A percentile compares a stretch with the other conserved stretches of the same genome.
Evolutionary conservation across 176 grass and related monocot species (phyloP).

Genomic region (Dactylis glomerata): DNA sequence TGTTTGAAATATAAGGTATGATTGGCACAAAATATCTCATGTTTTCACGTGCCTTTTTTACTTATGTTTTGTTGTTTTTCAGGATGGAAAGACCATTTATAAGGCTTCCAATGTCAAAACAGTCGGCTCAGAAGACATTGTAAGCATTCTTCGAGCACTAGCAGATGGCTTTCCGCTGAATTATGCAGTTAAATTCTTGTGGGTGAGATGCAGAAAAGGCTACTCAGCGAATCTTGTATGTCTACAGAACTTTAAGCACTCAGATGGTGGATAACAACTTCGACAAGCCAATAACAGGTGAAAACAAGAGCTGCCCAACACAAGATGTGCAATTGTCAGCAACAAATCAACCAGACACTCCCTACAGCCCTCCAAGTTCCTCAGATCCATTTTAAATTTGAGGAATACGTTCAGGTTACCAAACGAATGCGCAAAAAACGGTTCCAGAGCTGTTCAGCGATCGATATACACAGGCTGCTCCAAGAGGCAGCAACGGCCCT

Average conservation of each 20-base stretch:
- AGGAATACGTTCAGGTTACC: not conserved
- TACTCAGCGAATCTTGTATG: too few relatives aligned
- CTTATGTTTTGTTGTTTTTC: too few relatives aligned
- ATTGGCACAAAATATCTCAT: too few relatives aligned
- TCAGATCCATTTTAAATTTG: not conserved
- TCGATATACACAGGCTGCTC: slow-evolving; percentile 41
- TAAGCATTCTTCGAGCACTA: too few relatives aligned
- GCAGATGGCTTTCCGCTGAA: too few relatives aligned
- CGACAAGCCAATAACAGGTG: not conserved
- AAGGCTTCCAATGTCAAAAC: too few relatives aligned
- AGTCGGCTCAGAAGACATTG: too few relatives aligned
- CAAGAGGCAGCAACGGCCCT: not conserved
- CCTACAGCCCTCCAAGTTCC: not conserved
- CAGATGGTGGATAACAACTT: not conserved
- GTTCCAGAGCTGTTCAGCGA: not conserved
- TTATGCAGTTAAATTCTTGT: too few relatives aligned
- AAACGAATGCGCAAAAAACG: not conserved
- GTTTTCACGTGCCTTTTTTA: too few relatives aligned
- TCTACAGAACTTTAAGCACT: not conserved
- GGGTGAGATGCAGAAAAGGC: too few relatives aligned
- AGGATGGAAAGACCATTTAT: too few relatives aligned
- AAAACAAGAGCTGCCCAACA: not conserved
- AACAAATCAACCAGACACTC: not conserved
- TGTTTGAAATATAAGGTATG: too few relatives aligned
- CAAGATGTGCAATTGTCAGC: not conserved